Percentiles rank a stretch among this genome's conserved stretches.
Evolutionary conservation across 345 rosid species (phyloP).

Genomic region (Aurinia saxatilis): DNA sequence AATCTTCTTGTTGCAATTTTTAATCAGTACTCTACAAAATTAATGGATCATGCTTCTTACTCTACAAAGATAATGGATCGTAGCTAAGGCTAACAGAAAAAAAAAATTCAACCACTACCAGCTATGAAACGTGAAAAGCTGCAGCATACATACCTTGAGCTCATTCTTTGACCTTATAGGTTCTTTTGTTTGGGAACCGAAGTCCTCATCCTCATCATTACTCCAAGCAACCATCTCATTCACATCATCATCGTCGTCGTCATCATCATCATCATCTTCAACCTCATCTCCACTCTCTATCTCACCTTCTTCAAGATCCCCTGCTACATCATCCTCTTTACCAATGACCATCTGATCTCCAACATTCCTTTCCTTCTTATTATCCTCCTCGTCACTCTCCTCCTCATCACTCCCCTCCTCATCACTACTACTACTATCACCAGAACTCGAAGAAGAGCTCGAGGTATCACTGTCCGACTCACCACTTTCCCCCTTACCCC

Average conservation of each 20-base stretch:
- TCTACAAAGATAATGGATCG: background rate
- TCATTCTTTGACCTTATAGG: constrained; percentile 88
- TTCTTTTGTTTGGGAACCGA: constrained; percentile 29
- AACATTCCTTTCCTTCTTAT: constrained; percentile 12
- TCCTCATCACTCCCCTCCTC: constrained; percentile 26
- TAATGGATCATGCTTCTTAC: background rate
- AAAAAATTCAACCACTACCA: background rate
- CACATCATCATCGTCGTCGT: constrained; percentile 33
- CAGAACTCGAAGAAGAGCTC: constrained; percentile 35
- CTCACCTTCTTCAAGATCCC: constrained; percentile 41
- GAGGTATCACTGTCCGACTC: constrained; percentile 43
- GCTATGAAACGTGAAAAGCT: constrained; percentile 5
- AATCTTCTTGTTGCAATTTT: background rate
- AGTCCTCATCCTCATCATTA: constrained; percentile 42
- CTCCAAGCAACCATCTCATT: constrained; percentile 45
- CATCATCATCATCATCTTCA: constrained; percentile 25
- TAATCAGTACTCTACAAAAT: background rate
- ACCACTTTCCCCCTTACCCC: constrained; percentile 22
- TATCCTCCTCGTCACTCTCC: constrained; percentile 16
- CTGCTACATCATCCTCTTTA: constrained; percentile 9
- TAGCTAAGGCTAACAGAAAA: background rate
- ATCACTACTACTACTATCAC: constrained; percentile 27
- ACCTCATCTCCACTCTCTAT: constrained; percentile 29
- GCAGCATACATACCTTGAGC: constrained; percentile 41
- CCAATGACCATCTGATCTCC: background rate